Base-by-base conservation (phyloP, 2,329 filamentous ascomycete species). In the Calonectria honghensis region DNA sequence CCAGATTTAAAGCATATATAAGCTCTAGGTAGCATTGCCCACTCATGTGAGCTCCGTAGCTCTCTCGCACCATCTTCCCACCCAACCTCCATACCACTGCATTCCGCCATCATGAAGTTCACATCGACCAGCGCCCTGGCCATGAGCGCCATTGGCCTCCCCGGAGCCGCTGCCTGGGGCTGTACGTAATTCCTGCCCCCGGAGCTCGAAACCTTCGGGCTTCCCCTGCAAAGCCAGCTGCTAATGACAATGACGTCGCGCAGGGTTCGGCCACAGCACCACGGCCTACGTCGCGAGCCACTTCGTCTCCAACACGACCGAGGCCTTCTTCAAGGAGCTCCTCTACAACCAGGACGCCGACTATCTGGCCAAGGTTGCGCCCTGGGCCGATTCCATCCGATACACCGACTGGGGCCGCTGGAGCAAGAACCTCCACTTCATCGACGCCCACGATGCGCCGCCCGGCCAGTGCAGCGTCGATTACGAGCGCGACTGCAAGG, bases 341-440 rank as follows among this genome's bases (percentile, higher is more conserved):
- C 87, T 94, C 52, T 84, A 87, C 76, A 90, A 90, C 81, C 82
- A 88, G 45, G 89, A 89, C 2, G 83, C 85, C 70, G 88, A 91
- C 79, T 93, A 93, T 80, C 87, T 94, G 32, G 91, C 92, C 63
- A 88, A 88, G 72, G 89, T 93, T 4, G 92, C 93, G 4, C 91
- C 91, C 13, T 94, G 93, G 93, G 92, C 92, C 37, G 92, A 94
- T 84, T 91, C 88, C 50, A 88, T 92, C 82, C 88, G 92, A 31
- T 93, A 94, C 85, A 93, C 90, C 10, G 88, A 89, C 82, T 92
- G 90, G 86, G 92, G 91, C 18, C 87, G 87, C 48, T 94, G 91
- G 83, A 91, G 90, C 11, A 90, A 88, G 76, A 89, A 88, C 41
- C 93, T 93, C 83, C 92, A 94, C 87, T 94, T 91, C 85, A 94